A percentile compares a stretch with the other conserved stretches of the same genome.
phyloP scores from a whole-genome alignment of 352 stramenopile genomes.

The Globisporangium recalcitrans region DNA sequence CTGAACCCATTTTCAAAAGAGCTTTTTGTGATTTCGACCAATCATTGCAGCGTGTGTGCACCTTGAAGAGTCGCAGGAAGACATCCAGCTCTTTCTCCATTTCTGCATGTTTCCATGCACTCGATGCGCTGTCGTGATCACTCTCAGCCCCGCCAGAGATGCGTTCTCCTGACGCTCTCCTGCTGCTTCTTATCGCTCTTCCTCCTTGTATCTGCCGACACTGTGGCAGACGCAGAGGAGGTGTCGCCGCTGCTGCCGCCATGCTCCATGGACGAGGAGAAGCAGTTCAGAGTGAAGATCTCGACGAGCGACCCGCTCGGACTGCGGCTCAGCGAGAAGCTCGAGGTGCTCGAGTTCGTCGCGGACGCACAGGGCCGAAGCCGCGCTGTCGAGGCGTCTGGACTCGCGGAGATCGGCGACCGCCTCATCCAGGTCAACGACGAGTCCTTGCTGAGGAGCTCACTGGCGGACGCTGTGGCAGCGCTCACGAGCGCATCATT shows the following conservation, averaged over 20 bases:
- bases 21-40: not conserved
- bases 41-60: too few species aligned
- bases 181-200: not conserved
- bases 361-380: conserved; percentile 44
- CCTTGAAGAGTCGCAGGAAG: too few species aligned
- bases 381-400: conserved; percentile 53
- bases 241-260: too few species aligned
- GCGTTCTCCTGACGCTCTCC: not conserved
- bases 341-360: conserved; percentile 65
- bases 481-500: conserved; percentile 32
- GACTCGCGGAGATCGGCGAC: conserved; percentile 65
- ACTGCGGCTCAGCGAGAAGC: conserved; percentile 49
- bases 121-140: not conserved
- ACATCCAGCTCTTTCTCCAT: not conserved
- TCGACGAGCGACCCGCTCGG: conserved; percentile 40
- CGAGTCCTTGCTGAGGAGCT: conserved; percentile 26
- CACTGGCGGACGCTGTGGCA: conserved; percentile 34
- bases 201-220: not conserved
- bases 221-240: not conserved
- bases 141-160: too few species aligned
- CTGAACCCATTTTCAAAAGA: not conserved
- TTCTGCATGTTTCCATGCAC: too few species aligned
- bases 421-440: conserved; percentile 53
- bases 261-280: conserved; percentile 22
- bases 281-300: conserved; percentile 49